A percentile compares a stretch with the other conserved stretches of the same genome.
These are phyloP conservation scores for Saccharomycopsis capsularis DNA, from an alignment of 805 yeast genomes.

Conservation along the genomic window DNA sequence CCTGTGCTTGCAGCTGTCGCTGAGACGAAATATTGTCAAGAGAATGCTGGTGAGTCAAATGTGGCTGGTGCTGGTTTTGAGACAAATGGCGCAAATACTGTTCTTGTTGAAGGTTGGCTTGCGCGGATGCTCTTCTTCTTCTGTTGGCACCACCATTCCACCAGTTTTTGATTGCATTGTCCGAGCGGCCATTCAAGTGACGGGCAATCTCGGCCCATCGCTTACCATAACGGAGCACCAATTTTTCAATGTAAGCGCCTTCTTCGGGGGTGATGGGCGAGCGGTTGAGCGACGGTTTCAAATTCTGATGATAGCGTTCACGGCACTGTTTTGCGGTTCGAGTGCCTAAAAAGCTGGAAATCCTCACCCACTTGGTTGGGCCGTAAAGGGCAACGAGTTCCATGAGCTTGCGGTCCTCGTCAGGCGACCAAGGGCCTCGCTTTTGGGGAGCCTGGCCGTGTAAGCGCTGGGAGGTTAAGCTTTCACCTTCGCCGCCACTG, in stretches of 20 bases:
- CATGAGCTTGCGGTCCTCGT: slow-evolving; percentile 68
- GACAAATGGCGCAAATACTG: slow-evolving; percentile 6
- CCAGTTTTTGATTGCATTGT: slow-evolving; percentile 90
- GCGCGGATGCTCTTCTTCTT: slow-evolving; percentile 49
- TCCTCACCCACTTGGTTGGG: slow-evolving; percentile 84
- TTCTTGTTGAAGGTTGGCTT: slow-evolving; percentile 22
- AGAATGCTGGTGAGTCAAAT: slow-evolving; percentile 15
- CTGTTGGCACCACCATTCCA: slow-evolving; percentile 94
- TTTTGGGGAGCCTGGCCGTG: slow-evolving; percentile 9
- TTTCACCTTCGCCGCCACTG: too few species aligned
- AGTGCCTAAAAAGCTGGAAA: slow-evolving; percentile 63
- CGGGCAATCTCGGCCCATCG: slow-evolving; percentile 93
- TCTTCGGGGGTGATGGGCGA: slow-evolving; percentile 81
- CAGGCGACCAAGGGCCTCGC: slow-evolving; percentile 82
- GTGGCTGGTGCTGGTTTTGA: slow-evolving; percentile 1
- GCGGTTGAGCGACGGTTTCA: slow-evolving; percentile 76
- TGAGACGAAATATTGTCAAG: neutral
- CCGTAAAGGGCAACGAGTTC: slow-evolving; percentile 65
- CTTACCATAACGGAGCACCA: slow-evolving; percentile 75
- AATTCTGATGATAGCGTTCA: slow-evolving; percentile 85
- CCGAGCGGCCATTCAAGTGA: slow-evolving; percentile 80
- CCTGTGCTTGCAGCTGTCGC: slow-evolving; percentile 8
- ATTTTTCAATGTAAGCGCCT: slow-evolving; percentile 70
- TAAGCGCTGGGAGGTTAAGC: neutral
- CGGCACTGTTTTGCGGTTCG: slow-evolving; percentile 90